Base-by-base conservation (phyloP, 495 filamentous ascomycete species). In the Pyronema domesticum region DNA sequence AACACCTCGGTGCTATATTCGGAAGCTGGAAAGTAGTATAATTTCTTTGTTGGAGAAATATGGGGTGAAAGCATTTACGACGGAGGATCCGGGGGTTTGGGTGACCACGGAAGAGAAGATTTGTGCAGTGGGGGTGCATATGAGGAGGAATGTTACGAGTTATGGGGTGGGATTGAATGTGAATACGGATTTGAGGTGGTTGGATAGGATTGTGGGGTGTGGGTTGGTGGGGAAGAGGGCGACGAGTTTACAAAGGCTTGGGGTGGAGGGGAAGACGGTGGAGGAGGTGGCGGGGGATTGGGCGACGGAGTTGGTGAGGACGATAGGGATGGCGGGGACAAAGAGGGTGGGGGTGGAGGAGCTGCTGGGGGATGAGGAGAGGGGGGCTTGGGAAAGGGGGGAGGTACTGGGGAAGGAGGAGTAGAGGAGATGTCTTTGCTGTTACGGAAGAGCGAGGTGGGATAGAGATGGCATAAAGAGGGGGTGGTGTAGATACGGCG, bases 101-200 rank as follows among this genome's bases (percentile, higher is more conserved):
- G 30, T 35, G 2, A 77, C 81, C 14, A 48, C 44, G 5, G 62
- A 64, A 1, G 62, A 74, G 47, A 98, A 98, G 73, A 86, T 98
- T 55, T 83, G 85, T 2, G 85, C 87, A 2, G 69, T 98, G 6
- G 91, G 91, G 2, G 85, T 98, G 23, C 89, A 95, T 74, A 70
- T 95, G 55, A 70, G 86, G 10, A 70, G 89, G 46, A 77, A 91
- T 68, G 78, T 98, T 39, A 85, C 79, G n/a, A 84, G 81, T 63
- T 84, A 86, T 68, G 91, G 91, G 8, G 72, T 94, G 35, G 89
- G 82, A 11, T 64, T 98, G 60, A 98, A 98, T 70, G 73, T 93
- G 17, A 63, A 65, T 54, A 86, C 82, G 4, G 73, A 81, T 58
- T 68, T 85, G 64, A 50, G 64, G 44, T 87, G 82, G 80, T 86